These are phyloP conservation scores for Monilinia fructicola DNA, from an alignment of 2,329 filamentous ascomycete species.

Conservation along the genomic window DNA sequence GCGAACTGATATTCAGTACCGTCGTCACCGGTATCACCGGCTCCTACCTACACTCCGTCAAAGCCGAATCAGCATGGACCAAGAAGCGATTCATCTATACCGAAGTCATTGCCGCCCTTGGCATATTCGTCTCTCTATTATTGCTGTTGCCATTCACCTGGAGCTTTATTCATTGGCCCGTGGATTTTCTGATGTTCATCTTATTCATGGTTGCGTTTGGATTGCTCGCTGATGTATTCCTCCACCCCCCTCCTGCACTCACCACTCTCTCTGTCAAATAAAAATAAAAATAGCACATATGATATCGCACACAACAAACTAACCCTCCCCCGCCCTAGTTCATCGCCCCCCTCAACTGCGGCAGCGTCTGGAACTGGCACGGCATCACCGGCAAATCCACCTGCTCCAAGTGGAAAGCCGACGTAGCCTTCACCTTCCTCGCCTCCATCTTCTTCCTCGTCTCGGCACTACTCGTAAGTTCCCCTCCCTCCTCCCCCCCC, in stretches of 20 bases:
- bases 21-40: constrained; percentile 13
- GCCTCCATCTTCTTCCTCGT: constrained; percentile 33
- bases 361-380: constrained; percentile 75
- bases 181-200: constrained; percentile 67
- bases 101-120: constrained; percentile 53
- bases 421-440: constrained; percentile 36
- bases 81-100: constrained; percentile 25
- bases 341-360: constrained; percentile 82
- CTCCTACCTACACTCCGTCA: constrained; percentile 5
- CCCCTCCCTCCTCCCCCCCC: constrained; percentile 50
- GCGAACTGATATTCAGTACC: constrained; percentile 10
- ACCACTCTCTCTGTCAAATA: too few species aligned
- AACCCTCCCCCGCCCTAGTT: constrained; percentile 16
- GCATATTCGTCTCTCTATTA: constrained; percentile 66
- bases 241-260: not conserved
- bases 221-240: constrained; percentile 35
- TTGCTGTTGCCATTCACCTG: constrained; percentile 71
- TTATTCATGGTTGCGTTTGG: constrained; percentile 59
- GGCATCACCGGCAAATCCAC: constrained; percentile 73
- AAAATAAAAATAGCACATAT: not conserved
- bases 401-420: constrained; percentile 71
- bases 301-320: not conserved
- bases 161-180: constrained; percentile 68
- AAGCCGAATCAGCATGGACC: not conserved
- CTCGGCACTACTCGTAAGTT: constrained; percentile 32